Percentiles rank a stretch among this genome's conserved stretches.
Evolutionary conservation across 2,329 filamentous ascomycete species (phyloP).

Genomic region (Nemania sp.): DNA sequence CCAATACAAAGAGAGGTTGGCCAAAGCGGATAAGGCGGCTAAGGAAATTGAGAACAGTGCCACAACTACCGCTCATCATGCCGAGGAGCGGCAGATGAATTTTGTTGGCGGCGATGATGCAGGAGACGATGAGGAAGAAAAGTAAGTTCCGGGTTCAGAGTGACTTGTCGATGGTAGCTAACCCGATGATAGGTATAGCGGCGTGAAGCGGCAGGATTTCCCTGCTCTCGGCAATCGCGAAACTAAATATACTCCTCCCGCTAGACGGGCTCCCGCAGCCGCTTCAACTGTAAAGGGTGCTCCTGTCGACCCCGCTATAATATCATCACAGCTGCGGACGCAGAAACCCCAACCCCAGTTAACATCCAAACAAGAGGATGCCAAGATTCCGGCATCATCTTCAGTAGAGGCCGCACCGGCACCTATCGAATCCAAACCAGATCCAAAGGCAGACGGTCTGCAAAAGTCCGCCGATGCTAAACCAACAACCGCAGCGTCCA

Average conservation of each 20-base stretch:
- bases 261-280: constrained; percentile 75
- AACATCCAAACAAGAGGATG: constrained; percentile 44
- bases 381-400: constrained; percentile 33
- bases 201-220: constrained; percentile 78
- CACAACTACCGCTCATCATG: constrained; percentile 78
- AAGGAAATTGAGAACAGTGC: constrained; percentile 83
- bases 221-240: constrained; percentile 57
- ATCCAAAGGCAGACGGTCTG: constrained; percentile 38
- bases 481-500: constrained; percentile 30
- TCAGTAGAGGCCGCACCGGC: constrained; percentile 33
- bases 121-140: constrained; percentile 87
- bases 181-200: constrained; percentile 71
- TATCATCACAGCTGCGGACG: constrained; percentile 75
- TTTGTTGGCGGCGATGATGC: constrained; percentile 65
- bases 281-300: constrained; percentile 75
- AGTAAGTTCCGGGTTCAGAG: constrained; percentile 54
- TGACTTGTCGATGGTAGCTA: constrained; percentile 7
- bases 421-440: constrained; percentile 38
- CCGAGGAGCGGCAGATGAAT: constrained; percentile 82
- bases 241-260: constrained; percentile 88
- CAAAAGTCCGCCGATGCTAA: constrained; percentile 35
- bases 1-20: constrained; percentile 75
- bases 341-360: constrained; percentile 48
- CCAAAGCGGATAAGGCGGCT: constrained; percentile 79
- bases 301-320: constrained; percentile 85